A percentile compares a stretch with the other conserved stretches of the same genome.
These are phyloP conservation scores for Podosphaera aphanis DNA, from an alignment of 2,329 filamentous ascomycete species.

Conservation along the genomic window DNA sequence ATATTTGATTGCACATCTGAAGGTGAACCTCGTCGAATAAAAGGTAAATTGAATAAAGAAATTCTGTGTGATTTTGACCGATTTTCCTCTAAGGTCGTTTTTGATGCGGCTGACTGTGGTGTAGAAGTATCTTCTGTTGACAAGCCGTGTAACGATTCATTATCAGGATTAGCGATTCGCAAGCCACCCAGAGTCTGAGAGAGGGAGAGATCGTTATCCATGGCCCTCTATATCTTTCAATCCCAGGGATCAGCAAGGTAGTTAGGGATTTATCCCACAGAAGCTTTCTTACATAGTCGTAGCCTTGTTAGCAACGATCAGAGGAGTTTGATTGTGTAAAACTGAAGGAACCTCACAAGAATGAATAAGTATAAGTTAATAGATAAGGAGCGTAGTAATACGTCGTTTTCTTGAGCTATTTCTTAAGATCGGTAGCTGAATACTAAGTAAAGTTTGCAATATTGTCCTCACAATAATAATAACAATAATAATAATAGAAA, in stretches of 20 bases:
- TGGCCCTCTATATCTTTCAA: slow-evolving; percentile 19
- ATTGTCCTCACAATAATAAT: neutral
- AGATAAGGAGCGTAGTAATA: neutral
- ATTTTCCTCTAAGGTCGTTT: slow-evolving; percentile 12
- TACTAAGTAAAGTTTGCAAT: neutral
- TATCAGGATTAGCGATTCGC: slow-evolving; percentile 85
- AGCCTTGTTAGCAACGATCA: neutral
- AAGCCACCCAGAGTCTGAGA: slow-evolving; percentile 81
- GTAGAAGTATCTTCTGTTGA: slow-evolving; percentile 11
- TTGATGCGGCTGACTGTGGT: slow-evolving; percentile 8
- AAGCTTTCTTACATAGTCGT: neutral
- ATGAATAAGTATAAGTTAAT: neutral
- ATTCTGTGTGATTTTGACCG: slow-evolving; percentile 14
- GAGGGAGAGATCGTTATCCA: slow-evolving; percentile 84
- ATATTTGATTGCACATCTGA: slow-evolving; percentile 7
- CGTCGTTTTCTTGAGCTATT: neutral
- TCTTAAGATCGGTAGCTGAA: neutral
- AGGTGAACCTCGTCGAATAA: slow-evolving; percentile 12
- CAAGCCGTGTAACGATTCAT: slow-evolving; percentile 10
- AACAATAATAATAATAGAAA: neutral
- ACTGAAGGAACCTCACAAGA: neutral
- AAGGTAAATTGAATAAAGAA: slow-evolving; percentile 16
- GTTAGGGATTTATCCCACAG: neutral
- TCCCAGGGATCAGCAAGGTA: neutral
- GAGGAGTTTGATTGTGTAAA: neutral